Evolutionary conservation across 2,329 filamentous ascomycete genomes (phyloP).

Genomic region (Sclerotinia trifoliorum): DNA sequence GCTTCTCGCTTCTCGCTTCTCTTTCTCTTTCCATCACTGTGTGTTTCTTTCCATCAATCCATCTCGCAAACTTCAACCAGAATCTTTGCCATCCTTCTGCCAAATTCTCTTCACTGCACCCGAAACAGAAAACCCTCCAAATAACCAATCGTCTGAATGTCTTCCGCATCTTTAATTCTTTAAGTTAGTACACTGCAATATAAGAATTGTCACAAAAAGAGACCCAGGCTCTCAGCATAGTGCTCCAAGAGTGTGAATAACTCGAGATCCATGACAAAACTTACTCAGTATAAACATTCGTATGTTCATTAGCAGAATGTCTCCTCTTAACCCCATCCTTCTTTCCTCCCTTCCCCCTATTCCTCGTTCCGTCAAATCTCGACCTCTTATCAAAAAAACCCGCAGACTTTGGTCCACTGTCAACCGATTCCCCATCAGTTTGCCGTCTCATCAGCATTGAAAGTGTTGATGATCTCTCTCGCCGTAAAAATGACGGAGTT

Average conservation of each 20-base stretch:
- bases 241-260: not conserved
- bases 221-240: not conserved
- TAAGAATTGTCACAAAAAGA: not conserved
- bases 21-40: not conserved
- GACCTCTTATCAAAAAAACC: not conserved
- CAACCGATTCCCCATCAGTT: not conserved
- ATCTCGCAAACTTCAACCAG: not conserved
- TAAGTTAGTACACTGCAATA: not conserved
- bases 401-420: not conserved
- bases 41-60: not conserved
- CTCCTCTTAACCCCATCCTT: conserved; percentile 13
- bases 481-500: not conserved
- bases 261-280: not conserved
- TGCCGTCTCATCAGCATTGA: conserved; percentile 16
- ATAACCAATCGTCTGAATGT: conserved; percentile 27
- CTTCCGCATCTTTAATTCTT: conserved; percentile 19
- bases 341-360: conserved; percentile 12
- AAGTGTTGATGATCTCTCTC: conserved; percentile 8
- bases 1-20: not conserved
- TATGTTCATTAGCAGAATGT: conserved; percentile 14
- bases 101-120: conserved; percentile 24
- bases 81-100: conserved; percentile 22
- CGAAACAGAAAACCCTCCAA: conserved; percentile 23
- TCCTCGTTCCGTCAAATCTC: not conserved
- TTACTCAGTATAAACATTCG: conserved; percentile 26